These are phyloP conservation scores for Barbatosphaeria neglecta DNA, from an alignment of 495 filamentous ascomycete species.

Conservation along the genomic window DNA sequence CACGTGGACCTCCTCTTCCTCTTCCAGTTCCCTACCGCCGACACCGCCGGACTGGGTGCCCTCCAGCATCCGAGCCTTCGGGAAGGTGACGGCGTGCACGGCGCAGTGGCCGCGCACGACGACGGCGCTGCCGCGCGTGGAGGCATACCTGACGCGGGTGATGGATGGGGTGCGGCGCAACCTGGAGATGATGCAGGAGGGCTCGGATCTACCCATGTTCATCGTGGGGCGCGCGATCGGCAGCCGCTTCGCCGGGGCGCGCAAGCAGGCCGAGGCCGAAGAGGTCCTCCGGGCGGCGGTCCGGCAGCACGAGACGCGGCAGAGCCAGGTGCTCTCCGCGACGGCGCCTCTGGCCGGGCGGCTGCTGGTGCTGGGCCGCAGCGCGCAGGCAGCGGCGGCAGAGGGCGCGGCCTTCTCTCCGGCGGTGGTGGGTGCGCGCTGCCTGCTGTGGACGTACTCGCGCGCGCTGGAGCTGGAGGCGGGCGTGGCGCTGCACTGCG, in stretches of 20 bases:
- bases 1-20: too few relatives aligned
- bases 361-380: neutral
- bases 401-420: neutral
- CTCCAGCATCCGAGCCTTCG: neutral
- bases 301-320: neutral
- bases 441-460: neutral
- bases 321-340: neutral
- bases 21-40: too few relatives aligned
- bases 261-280: neutral
- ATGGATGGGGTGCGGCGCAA: neutral
- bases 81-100: neutral
- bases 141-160: neutral
- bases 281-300: neutral
- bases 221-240: neutral
- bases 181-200: neutral
- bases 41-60: neutral
- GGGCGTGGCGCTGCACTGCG: neutral
- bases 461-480: neutral
- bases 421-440: neutral
- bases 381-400: neutral
- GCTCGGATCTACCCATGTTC: neutral
- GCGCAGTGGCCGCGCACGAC: neutral
- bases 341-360: neutral
- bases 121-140: neutral
- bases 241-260: neutral